phyloP scores from a whole-genome alignment of 176 grass and related monocot genomes.

The Cymbopogon citratus region DNA sequence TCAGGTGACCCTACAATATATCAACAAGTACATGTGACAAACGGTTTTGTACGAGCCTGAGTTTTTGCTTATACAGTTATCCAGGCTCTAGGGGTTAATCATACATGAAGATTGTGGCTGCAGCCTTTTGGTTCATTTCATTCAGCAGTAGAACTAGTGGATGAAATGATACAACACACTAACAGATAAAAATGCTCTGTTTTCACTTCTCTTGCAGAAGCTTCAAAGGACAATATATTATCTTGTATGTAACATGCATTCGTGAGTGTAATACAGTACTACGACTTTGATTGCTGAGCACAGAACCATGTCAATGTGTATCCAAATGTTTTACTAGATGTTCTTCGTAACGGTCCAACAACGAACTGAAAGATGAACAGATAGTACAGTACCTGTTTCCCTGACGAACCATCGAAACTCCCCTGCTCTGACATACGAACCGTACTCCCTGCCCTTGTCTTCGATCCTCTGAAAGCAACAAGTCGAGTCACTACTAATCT shows the following conservation, averaged over 20 bases:
- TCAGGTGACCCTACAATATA: conserved; percentile 51
- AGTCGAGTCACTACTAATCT: background rate
- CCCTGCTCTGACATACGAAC: conserved; percentile 68
- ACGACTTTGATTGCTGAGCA: background rate
- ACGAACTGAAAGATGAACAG: background rate
- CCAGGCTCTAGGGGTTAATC: background rate
- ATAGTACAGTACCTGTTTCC: conserved; percentile 65
- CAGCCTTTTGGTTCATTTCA: background rate
- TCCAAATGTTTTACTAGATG: background rate
- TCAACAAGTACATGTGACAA: conserved; percentile 7
- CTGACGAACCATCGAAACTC: conserved; percentile 84
- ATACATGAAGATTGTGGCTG: background rate
- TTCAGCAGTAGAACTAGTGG: conserved; percentile 3
- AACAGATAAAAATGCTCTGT: background rate
- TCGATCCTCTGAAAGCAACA: conserved; percentile 69
- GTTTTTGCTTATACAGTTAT: background rate
- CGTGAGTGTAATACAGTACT: background rate
- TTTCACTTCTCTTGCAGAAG: background rate
- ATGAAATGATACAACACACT: background rate
- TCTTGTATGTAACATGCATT: background rate
- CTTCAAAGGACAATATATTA: background rate
- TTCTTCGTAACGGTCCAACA: background rate
- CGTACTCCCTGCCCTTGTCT: conserved; percentile 77
- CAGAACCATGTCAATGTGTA: background rate
- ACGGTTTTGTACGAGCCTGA: background rate